Evolutionary conservation across 352 stramenopile genomes (phyloP).

Genomic region (Achlya hypogyna): DNA sequence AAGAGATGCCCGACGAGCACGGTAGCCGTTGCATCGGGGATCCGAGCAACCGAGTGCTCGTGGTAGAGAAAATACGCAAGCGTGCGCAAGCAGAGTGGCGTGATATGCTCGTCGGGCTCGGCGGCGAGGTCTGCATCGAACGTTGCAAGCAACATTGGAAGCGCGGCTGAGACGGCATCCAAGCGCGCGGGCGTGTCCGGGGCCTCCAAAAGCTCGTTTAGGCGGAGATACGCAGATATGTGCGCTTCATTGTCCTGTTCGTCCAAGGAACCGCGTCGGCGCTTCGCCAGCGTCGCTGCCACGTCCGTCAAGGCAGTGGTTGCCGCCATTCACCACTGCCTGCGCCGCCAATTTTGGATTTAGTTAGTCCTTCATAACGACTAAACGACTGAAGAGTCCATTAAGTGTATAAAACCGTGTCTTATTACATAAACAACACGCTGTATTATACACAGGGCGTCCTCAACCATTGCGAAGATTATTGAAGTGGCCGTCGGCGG

Average conservation of each 20-base stretch:
- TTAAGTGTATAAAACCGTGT: no score
- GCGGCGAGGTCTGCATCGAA: neutral
- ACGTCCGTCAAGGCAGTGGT: neutral
- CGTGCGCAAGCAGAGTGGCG: constrained; percentile 7
- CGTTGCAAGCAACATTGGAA: neutral
- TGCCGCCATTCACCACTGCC: no score
- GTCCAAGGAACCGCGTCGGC: neutral
- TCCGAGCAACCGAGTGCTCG: neutral
- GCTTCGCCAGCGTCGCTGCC: neutral
- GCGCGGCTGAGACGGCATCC: neutral
- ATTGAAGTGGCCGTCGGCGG: no score
- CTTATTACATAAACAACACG: no score
- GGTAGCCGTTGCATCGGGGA: neutral
- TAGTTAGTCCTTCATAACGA: no score
- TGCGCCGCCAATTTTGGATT: no score
- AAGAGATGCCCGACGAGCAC: constrained; percentile 2
- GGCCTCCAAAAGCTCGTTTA: constrained; percentile 17
- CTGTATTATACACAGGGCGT: no score
- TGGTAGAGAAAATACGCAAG: constrained; percentile 20
- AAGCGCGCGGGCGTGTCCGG: constrained; percentile 10
- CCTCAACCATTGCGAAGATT: no score
- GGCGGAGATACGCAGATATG: constrained; percentile 5
- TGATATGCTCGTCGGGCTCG: neutral
- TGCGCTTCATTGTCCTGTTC: neutral
- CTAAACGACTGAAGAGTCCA: no score